These are phyloP conservation scores for Debaryomyces psychrophilus DNA, from an alignment of 1,139 yeast genomes.

Conservation along the genomic window DNA sequence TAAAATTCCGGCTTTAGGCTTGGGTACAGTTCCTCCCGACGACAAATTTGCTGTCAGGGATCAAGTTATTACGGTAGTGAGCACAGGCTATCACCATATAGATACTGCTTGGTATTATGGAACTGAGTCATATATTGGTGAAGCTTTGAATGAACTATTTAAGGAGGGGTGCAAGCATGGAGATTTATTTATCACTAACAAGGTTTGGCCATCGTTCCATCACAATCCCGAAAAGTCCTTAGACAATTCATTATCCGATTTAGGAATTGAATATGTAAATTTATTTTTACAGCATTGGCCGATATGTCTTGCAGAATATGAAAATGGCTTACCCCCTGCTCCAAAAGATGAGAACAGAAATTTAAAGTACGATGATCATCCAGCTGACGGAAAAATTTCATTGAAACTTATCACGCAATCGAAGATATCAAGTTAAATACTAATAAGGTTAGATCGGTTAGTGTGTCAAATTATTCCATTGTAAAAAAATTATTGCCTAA, in stretches of 20 bases:
- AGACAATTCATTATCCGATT: slow-evolving; percentile 35
- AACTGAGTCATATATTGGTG: slow-evolving; percentile 52
- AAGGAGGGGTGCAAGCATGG: slow-evolving; percentile 55
- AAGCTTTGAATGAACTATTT: slow-evolving; percentile 52
- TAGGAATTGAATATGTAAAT: slow-evolving; percentile 62
- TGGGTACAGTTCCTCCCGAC: slow-evolving; percentile 40
- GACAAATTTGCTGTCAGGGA: slow-evolving; percentile 36
- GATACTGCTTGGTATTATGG: slow-evolving; percentile 55
- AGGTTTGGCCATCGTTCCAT: slow-evolving; percentile 55
- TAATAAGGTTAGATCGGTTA: slow-evolving; percentile 33
- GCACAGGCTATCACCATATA: slow-evolving; percentile 45
- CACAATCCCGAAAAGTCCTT: slow-evolving; percentile 43
- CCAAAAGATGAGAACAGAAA: slow-evolving; percentile 47
- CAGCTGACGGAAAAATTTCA: slow-evolving; percentile 41
- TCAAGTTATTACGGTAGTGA: slow-evolving; percentile 43
- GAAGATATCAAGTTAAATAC: slow-evolving; percentile 44
- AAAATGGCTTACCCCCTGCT: slow-evolving; percentile 37
- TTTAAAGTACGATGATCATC: slow-evolving; percentile 45
- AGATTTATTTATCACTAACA: slow-evolving; percentile 61
- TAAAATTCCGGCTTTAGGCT: slow-evolving; percentile 41
- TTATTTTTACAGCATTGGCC: slow-evolving; percentile 69
- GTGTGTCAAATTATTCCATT: slow-evolving; percentile 38
- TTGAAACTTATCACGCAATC: slow-evolving; percentile 51
- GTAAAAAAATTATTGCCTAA: slow-evolving; percentile 30
- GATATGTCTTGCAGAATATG: slow-evolving; percentile 39